Conservation (phyloP, 2,329 filamentous ascomycete species). For the Dendrostoma leiphaemia region DNA sequence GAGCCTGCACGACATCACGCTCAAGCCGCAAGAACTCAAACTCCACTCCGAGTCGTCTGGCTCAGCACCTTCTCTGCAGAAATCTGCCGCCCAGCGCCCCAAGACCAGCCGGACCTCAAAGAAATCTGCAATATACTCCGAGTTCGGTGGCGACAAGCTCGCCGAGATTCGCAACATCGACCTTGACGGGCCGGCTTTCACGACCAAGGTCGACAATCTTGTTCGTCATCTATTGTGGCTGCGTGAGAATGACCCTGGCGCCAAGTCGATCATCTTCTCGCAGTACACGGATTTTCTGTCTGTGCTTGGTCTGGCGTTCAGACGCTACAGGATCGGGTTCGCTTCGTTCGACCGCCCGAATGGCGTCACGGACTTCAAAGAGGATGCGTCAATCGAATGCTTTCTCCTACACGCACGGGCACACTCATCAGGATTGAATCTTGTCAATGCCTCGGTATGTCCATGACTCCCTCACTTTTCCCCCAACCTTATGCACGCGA, state of each 20-base stretch:
- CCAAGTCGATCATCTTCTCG: conserved; percentile 92
- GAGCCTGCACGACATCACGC: conserved; percentile 81
- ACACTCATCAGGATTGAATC: conserved; percentile 83
- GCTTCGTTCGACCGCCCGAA: conserved; percentile 66
- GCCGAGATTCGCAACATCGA: conserved; percentile 81
- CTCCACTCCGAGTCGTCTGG: conserved; percentile 46
- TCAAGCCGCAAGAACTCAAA: conserved; percentile 73
- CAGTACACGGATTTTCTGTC: conserved; percentile 78
- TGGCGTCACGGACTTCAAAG: conserved; percentile 75
- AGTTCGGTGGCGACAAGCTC: conserved; percentile 69
- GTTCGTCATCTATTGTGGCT: conserved; percentile 83
- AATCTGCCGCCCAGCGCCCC: conserved; percentile 14
- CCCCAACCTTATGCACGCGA: neutral
- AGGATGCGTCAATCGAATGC: conserved; percentile 71
- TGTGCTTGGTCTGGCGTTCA: conserved; percentile 70
- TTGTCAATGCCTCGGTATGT: conserved; percentile 73
- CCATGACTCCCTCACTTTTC: neutral
- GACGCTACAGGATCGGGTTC: conserved; percentile 69
- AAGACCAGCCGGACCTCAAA: conserved; percentile 23
- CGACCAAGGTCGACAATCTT: conserved; percentile 85
- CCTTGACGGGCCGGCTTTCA: conserved; percentile 70
- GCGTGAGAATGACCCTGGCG: conserved; percentile 76
- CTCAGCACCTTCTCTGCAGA: conserved; percentile 25
- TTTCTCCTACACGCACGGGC: conserved; percentile 88
- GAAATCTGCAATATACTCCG: conserved; percentile 66